These are phyloP conservation scores for Phaeophleospora eucalypticola DNA, from an alignment of 2,329 filamentous ascomycete species.

Conservation along the genomic window DNA sequence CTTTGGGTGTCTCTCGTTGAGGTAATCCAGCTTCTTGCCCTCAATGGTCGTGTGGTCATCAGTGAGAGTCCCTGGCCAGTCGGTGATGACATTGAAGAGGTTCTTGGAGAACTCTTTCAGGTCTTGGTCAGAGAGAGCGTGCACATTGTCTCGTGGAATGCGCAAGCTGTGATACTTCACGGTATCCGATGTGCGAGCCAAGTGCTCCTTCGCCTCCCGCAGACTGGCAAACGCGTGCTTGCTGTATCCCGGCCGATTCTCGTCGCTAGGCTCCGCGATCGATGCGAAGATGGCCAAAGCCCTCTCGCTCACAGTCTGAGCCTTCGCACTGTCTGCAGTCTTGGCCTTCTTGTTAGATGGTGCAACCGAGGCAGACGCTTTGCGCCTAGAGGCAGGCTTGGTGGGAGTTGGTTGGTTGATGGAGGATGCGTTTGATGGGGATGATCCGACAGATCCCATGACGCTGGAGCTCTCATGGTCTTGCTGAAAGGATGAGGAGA, in stretches of 20 bases:
- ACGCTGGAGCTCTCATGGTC: too few relatives aligned
- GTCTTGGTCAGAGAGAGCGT: not conserved
- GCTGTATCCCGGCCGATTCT: not conserved
- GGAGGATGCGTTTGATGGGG: too few relatives aligned
- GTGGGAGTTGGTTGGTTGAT: too few relatives aligned
- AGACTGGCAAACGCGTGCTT: not conserved
- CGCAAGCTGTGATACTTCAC: not conserved
- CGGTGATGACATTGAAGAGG: not conserved
- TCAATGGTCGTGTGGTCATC: not conserved
- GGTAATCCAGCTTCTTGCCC: not conserved
- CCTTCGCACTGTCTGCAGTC: too few relatives aligned
- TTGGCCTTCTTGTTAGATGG: too few relatives aligned
- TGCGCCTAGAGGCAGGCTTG: too few relatives aligned
- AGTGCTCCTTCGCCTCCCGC: not conserved
- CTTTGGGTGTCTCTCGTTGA: not conserved
- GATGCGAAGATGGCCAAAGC: too few relatives aligned
- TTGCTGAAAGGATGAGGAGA: too few relatives aligned
- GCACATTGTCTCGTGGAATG: not conserved
- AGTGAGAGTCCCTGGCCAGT: not conserved
- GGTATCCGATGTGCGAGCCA: not conserved
- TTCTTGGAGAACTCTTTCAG: not conserved
- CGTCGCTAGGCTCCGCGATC: not conserved
- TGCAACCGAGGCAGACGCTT: too few relatives aligned
- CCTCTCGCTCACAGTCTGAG: too few relatives aligned
- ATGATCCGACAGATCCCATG: too few relatives aligned